Conservation (phyloP, 1,284 basidiomycete genomes). For the Marasmius oreades region DNA sequence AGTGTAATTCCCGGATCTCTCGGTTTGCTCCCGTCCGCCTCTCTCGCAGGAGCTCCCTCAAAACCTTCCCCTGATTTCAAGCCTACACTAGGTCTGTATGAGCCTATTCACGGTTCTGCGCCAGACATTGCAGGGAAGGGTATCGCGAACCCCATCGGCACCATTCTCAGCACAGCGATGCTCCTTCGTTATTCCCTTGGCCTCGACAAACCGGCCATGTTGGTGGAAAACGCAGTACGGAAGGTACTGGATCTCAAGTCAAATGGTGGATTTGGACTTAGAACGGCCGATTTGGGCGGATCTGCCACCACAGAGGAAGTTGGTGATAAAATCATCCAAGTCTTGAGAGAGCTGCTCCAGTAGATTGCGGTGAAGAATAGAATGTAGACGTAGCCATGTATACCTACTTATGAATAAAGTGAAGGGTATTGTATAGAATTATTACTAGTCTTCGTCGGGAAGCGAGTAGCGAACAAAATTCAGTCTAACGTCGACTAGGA, state of each 20-base stretch:
- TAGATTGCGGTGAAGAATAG: background rate
- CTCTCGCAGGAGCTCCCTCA: constrained; percentile 88
- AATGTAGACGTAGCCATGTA: background rate
- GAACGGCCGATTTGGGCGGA: constrained; percentile 91
- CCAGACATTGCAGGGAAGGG: constrained; percentile 95
- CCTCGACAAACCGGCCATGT: constrained; percentile 76
- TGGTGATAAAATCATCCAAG: constrained; percentile 82
- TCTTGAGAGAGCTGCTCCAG: constrained; percentile 64
- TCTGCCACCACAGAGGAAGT: constrained; percentile 72
- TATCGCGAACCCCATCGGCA: constrained; percentile 96
- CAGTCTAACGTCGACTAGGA: background rate
- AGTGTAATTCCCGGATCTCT: constrained; percentile 98
- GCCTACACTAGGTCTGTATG: constrained; percentile 85
- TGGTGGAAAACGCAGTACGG: constrained; percentile 86
- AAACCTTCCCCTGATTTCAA: constrained; percentile 68
- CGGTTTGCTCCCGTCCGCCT: constrained; percentile 94
- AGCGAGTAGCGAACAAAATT: background rate
- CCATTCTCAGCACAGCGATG: constrained; percentile 95
- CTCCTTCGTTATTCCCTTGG: constrained; percentile 94
- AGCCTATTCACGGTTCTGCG: constrained; percentile 94
- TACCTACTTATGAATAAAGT: background rate
- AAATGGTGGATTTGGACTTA: constrained; percentile 73
- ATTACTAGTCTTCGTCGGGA: background rate
- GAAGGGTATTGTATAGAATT: background rate
- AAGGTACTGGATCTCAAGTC: constrained; percentile 80